Evolutionary conservation across 208 protist species (phyloP).

Genomic region (Phytomonas francai): DNA sequence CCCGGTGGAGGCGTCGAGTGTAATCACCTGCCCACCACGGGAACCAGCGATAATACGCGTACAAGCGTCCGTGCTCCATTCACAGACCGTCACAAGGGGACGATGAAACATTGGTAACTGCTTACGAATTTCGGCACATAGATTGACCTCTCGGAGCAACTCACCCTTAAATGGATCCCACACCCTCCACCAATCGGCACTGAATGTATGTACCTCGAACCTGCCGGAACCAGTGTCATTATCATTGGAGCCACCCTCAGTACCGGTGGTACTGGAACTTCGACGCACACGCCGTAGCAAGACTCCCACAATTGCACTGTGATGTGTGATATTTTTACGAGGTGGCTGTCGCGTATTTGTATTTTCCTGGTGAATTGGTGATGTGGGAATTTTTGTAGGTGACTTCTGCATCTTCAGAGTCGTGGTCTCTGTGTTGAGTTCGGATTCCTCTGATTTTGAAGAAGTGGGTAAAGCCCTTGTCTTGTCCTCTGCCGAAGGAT

Average conservation of each 20-base stretch:
- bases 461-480: neutral
- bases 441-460: neutral
- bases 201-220: slow-evolving; percentile 60
- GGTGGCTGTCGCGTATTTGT: slow-evolving; percentile 6
- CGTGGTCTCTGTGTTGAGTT: neutral
- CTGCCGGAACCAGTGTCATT: slow-evolving; percentile 23
- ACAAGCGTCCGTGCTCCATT: slow-evolving; percentile 50
- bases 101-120: slow-evolving; percentile 36
- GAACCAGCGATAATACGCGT: slow-evolving; percentile 56
- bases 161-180: slow-evolving; percentile 49
- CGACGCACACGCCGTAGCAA: neutral
- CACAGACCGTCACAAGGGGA: slow-evolving; percentile 31
- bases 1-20: slow-evolving; percentile 46
- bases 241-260: slow-evolving; percentile 18
- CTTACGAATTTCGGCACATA: slow-evolving; percentile 29
- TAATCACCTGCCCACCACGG: slow-evolving; percentile 47
- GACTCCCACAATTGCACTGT: neutral
- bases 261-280: neutral
- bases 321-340: neutral
- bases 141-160: slow-evolving; percentile 26
- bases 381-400: neutral
- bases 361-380: neutral
- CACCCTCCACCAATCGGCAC: slow-evolving; percentile 43
- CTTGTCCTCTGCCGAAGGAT: neutral
- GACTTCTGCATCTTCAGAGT: neutral